phyloP scores from a whole-genome alignment of 2,329 filamentous ascomycete species.

The Thermoascus crustaceus region DNA sequence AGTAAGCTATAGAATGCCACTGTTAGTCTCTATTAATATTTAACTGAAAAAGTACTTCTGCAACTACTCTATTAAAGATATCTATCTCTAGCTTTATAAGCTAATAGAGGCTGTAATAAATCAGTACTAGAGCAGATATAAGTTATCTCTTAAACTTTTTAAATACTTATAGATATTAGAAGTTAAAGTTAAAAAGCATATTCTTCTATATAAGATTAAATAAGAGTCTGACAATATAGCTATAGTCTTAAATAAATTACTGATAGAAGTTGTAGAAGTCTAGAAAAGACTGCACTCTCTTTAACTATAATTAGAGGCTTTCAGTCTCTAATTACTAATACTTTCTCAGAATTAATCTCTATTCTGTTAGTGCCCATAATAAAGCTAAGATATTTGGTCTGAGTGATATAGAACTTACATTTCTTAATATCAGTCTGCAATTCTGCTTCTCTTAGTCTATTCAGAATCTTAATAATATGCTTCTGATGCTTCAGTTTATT shows the following conservation, averaged over 20 bases:
- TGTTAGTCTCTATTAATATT: neutral
- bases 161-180: neutral
- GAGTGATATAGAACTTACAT: no score
- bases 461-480: neutral
- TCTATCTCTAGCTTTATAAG: neutral
- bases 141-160: neutral
- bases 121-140: no score
- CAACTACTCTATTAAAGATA: neutral
- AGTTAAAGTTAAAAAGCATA: neutral
- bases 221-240: neutral
- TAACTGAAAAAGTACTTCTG: neutral
- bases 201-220: neutral
- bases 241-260: neutral
- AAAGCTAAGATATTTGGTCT: no score
- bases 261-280: neutral
- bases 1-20: neutral
- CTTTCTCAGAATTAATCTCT: conserved; percentile 1
- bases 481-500: neutral
- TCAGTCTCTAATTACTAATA: neutral
- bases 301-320: no score
- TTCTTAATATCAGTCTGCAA: neutral
- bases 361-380: no score
- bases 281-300: neutral
- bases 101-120: neutral
- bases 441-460: neutral